Evolutionary conservation across 202 grass and related monocot genomes (phyloP).

Genomic region (Carex arenaria): DNA sequence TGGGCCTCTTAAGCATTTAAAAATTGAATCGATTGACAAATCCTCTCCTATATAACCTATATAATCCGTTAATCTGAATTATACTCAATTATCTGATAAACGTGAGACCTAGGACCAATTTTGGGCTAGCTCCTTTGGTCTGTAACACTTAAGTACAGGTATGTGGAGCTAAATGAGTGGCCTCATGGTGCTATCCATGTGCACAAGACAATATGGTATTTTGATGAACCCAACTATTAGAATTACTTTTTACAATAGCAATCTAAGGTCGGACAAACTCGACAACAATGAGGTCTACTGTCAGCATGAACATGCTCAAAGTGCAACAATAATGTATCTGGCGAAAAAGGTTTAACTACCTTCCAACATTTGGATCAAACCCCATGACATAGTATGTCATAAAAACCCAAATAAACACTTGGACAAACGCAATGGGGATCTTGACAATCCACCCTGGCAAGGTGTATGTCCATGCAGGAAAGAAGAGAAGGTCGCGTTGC

Average conservation of each 20-base stretch:
- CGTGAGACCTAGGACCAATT: not conserved
- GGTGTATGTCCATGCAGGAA: slow-evolving; percentile 29
- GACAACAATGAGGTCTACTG: not conserved
- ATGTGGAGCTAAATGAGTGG: not conserved
- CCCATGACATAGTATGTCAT: slow-evolving; percentile 55
- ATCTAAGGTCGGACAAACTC: not conserved
- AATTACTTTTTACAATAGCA: not conserved
- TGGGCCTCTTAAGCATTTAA: not conserved
- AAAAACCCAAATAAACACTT: slow-evolving; percentile 16
- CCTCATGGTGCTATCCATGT: not conserved
- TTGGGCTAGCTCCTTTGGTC: not conserved
- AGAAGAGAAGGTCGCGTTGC: slow-evolving; percentile 32
- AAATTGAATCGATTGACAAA: not conserved
- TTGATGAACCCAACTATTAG: not conserved
- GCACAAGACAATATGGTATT: slow-evolving; percentile 5
- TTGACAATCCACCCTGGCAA: slow-evolving; percentile 22
- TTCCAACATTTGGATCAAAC: slow-evolving; percentile 22
- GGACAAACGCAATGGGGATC: not conserved
- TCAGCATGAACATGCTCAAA: not conserved
- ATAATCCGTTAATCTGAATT: not conserved
- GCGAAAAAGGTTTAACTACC: slow-evolving; percentile 3
- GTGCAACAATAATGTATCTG: not conserved
- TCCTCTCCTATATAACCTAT: not conserved
- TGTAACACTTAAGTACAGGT: not conserved
- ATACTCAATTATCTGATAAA: not conserved